A percentile compares a stretch with the other conserved stretches of the same genome.
Evolutionary conservation across 208 protist genomes (phyloP).

Genomic region (Leishmania tropica): DNA sequence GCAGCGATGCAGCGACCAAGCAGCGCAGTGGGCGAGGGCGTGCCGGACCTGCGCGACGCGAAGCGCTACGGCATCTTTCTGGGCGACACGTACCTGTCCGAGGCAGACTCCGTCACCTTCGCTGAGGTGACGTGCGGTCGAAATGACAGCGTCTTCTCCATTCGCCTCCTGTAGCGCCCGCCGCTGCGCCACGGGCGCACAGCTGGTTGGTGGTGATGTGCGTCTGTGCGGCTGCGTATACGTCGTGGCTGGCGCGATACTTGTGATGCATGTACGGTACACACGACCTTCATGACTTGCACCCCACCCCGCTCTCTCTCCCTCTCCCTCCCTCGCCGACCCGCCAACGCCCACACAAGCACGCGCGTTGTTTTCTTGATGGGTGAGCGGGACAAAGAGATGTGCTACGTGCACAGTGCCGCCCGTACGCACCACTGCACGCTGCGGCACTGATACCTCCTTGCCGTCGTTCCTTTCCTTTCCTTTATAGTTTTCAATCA

Average conservation of each 20-base stretch:
- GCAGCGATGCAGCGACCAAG: slow-evolving; percentile 20
- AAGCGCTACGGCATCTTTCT: slow-evolving; percentile 40
- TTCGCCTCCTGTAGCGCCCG: slow-evolving; percentile 15
- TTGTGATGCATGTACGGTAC: neutral
- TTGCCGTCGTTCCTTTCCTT: neutral
- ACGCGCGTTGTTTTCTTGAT: neutral
- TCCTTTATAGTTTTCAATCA: neutral
- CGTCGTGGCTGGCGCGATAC: neutral
- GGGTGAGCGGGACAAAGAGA: neutral
- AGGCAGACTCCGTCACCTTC: slow-evolving; percentile 41
- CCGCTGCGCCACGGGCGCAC: neutral
- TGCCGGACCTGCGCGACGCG: slow-evolving; percentile 25
- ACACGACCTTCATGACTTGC: neutral
- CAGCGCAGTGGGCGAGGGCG: slow-evolving; percentile 6
- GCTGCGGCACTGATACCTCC: neutral
- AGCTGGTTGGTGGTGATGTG: neutral
- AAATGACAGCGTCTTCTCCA: slow-evolving; percentile 61
- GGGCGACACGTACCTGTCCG: slow-evolving; percentile 27
- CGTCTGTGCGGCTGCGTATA: neutral
- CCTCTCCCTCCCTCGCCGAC: neutral
- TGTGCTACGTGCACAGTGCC: neutral
- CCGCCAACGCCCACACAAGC: no score
- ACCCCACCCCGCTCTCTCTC: neutral
- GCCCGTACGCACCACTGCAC: neutral
- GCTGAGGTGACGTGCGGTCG: slow-evolving; percentile 40